Percentiles rank a stretch among this genome's conserved stretches.
Conservation (phyloP, 805 yeast genomes). For the Nakazawaea holstii region DNA sequence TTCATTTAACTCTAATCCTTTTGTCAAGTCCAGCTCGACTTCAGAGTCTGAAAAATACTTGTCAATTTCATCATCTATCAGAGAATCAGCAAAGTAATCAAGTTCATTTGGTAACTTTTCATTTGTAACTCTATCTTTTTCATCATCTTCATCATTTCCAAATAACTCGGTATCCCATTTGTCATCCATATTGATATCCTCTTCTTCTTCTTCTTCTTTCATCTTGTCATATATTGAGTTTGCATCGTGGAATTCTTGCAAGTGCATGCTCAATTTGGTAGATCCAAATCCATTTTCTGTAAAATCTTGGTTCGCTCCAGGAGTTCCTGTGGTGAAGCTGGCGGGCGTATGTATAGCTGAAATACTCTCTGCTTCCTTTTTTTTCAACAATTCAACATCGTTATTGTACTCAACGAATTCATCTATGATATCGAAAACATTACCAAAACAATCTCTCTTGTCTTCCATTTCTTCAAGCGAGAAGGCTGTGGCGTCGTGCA, state of each 20-base stretch:
- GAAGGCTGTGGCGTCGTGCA: slow-evolving; percentile 1
- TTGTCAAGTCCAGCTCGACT: slow-evolving; percentile 7
- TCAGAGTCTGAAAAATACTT: slow-evolving; percentile 8
- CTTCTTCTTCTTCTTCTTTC: slow-evolving; percentile 4
- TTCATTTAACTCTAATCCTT: background rate
- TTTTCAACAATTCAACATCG: slow-evolving; percentile 12
- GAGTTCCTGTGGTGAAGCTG: background rate
- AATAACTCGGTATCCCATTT: slow-evolving; percentile 16
- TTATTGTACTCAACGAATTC: slow-evolving; percentile 21
- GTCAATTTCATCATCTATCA: slow-evolving; percentile 23
- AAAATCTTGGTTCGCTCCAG: background rate
- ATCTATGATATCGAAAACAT: slow-evolving; percentile 23
- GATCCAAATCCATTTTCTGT: background rate
- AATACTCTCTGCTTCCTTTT: slow-evolving; percentile 10
- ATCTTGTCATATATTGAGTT: background rate
- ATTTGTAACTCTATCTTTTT: slow-evolving; percentile 15
- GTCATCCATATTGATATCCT: slow-evolving; percentile 3
- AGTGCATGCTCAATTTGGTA: background rate
- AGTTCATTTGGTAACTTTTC: slow-evolving; percentile 14
- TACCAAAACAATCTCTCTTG: slow-evolving; percentile 11
- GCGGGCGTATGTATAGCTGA: slow-evolving; percentile 18
- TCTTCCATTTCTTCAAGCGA: slow-evolving; percentile 5
- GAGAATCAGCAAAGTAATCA: slow-evolving; percentile 25
- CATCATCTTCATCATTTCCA: slow-evolving; percentile 18
- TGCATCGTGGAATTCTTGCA: slow-evolving; percentile 5